A percentile compares a stretch with the other conserved stretches of the same genome.
These are phyloP conservation scores for Amaranthus hypochondriacus DNA, from an alignment of 148 eudicot species.

Conservation along the genomic window DNA sequence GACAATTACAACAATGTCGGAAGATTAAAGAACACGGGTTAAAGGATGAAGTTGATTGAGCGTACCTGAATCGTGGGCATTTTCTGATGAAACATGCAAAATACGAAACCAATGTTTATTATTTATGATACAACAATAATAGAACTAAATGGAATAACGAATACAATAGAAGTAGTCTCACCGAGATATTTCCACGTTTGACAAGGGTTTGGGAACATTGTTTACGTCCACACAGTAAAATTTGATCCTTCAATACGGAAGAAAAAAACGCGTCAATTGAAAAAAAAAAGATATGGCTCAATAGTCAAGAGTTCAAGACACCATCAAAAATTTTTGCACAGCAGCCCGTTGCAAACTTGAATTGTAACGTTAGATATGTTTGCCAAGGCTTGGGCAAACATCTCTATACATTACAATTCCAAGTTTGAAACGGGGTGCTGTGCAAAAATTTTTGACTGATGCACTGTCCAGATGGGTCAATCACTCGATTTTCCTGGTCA, in stretches of 20 bases:
- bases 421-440: neutral
- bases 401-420: neutral
- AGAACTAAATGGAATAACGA: neutral
- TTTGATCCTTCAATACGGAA: constrained; percentile 42
- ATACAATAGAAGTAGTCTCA: constrained; percentile 20
- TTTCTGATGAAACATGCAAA: constrained; percentile 53
- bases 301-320: neutral
- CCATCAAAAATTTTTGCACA: too few species aligned
- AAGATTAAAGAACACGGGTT: neutral
- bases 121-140: constrained; percentile 4
- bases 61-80: constrained; percentile 95
- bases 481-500: too few species aligned
- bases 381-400: neutral
- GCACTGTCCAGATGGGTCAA: too few species aligned
- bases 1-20: neutral
- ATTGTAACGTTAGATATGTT: too few species aligned
- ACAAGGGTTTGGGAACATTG: constrained; percentile 82
- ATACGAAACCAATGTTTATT: constrained; percentile 14
- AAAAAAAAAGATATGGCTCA: neutral
- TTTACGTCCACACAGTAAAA: constrained; percentile 87
- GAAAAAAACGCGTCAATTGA: neutral
- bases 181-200: constrained; percentile 84
- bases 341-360: too few species aligned
- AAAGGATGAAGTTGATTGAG: constrained; percentile 4
- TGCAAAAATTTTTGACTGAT: neutral